Evolutionary conservation across 2,329 filamentous ascomycete species (phyloP).

Genomic region (Neonectria ditissima): DNA sequence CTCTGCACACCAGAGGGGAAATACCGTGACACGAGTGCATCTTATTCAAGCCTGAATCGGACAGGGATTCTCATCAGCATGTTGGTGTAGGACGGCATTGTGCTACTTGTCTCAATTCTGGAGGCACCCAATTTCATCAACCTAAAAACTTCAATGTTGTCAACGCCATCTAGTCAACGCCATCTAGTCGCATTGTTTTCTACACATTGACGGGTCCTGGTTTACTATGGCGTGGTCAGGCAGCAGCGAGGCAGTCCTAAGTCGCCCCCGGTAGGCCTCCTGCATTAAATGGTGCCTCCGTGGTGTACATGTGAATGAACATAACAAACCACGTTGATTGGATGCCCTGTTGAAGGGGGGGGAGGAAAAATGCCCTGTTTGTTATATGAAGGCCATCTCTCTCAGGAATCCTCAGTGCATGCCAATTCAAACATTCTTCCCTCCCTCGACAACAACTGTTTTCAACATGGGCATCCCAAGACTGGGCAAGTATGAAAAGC

Average conservation of each 20-base stretch:
- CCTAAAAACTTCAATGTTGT: neutral
- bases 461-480: constrained; percentile 32
- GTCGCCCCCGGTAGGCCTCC: neutral
- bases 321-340: neutral
- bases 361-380: neutral
- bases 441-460: neutral
- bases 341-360: neutral
- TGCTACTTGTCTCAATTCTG: neutral
- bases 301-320: no score
- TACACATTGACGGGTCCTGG: no score
- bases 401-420: no score
- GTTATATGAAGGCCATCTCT: neutral
- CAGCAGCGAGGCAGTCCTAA: neutral
- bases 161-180: no score
- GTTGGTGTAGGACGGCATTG: neutral
- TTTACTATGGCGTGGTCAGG: neutral
- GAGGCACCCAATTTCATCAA: neutral
- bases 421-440: neutral
- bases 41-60: neutral
- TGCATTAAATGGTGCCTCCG: neutral
- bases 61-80: neutral
- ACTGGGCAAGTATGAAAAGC: constrained; percentile 21
- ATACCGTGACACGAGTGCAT: neutral
- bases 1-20: neutral
- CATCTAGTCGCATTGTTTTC: neutral